Base-by-base conservation (phyloP, 1,139 yeast species). In the Blastobotrys persicus region DNA sequence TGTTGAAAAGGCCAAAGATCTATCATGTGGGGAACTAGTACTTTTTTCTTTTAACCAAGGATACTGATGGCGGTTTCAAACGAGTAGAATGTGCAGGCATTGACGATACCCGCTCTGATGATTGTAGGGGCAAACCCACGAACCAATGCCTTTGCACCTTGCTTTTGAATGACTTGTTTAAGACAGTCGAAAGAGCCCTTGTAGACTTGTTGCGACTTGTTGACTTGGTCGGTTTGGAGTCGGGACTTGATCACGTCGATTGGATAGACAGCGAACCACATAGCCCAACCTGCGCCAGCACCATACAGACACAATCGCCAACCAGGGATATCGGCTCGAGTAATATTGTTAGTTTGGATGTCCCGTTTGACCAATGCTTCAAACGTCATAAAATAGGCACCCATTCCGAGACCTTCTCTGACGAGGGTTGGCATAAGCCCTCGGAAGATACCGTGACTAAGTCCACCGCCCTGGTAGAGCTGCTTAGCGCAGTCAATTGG, bases 91-190 rank as follows among this genome's bases (percentile, higher is more conserved):
- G 98, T 91, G 28, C 95, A 95, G 46, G 96, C 98, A 64, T 91
- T 91, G 14, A 95, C 98, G 2, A 98, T 98, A 1, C 96, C 96
- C 47, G 98, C 97, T 69, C 98, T 83, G 59, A 91, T 73, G 55
- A 91, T 81, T 1, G 98, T 89, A 45, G 98, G 96, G 18, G 83
- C 69, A 64, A 89, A 88, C 1, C 98, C 98, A 68, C 85, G 82
- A 69, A 87, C 84, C 63, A 91, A 87, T 0, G 96, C 95, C 58
- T 74, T 74, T 47, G 81, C 57, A 31, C 97, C 97, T 47, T 75
- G 73, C 6, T 74, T 74, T 43, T 65, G 67, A 65, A 71, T 76
- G 17, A 88, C 75, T 54, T 76, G 75, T 52, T 65, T 75, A 18
- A 79, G 69, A 26, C 88, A 94, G 52, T 76, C 77, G 13, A 75